These are phyloP conservation scores for Trametes cingulata DNA, from an alignment of 768 basidiomycete species.

Conservation along the genomic window DNA sequence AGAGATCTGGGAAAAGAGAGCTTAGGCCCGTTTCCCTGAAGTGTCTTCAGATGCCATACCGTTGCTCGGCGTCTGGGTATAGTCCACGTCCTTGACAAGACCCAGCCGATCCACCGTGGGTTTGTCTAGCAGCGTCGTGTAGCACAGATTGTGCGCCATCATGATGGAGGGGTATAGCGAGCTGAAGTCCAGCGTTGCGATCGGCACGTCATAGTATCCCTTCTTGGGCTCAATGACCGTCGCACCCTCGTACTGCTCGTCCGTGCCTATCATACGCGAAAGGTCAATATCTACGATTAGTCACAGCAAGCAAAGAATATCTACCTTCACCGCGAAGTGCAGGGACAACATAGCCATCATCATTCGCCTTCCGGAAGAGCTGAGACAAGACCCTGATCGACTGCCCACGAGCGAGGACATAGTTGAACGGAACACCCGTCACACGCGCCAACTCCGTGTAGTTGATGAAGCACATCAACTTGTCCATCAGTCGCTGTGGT, in stretches of 20 bases:
- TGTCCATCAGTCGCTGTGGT: slow-evolving; percentile 93
- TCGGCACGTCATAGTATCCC: slow-evolving; percentile 95
- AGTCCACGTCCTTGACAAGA: slow-evolving; percentile 84
- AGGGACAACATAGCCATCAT: slow-evolving; percentile 89
- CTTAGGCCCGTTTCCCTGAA: neutral
- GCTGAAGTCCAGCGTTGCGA: slow-evolving; percentile 98
- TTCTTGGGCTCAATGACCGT: slow-evolving; percentile 97
- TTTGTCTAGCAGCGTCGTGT: slow-evolving; percentile 92
- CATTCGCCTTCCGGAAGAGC: slow-evolving; percentile 89
- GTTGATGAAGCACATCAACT: slow-evolving; percentile 99
- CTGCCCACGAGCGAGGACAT: slow-evolving; percentile 88
- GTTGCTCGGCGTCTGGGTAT: slow-evolving; percentile 93
- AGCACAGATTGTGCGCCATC: slow-evolving; percentile 99
- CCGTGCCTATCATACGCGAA: slow-evolving; percentile 54
- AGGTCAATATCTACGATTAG: neutral
- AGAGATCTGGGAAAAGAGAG: slow-evolving; percentile 62
- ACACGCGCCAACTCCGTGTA: slow-evolving; percentile 99
- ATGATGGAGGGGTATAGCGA: slow-evolving; percentile 99
- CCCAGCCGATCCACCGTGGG: slow-evolving; percentile 71
- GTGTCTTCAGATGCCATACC: slow-evolving; percentile 45
- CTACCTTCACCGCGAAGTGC: slow-evolving; percentile 81
- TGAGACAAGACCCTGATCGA: slow-evolving; percentile 99
- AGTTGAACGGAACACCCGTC: slow-evolving; percentile 99
- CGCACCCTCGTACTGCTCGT: slow-evolving; percentile 98
- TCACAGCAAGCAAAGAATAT: neutral